Evolutionary conservation across 2,329 filamentous ascomycete species (phyloP).

Genomic region (Dendryphion nanum): DNA sequence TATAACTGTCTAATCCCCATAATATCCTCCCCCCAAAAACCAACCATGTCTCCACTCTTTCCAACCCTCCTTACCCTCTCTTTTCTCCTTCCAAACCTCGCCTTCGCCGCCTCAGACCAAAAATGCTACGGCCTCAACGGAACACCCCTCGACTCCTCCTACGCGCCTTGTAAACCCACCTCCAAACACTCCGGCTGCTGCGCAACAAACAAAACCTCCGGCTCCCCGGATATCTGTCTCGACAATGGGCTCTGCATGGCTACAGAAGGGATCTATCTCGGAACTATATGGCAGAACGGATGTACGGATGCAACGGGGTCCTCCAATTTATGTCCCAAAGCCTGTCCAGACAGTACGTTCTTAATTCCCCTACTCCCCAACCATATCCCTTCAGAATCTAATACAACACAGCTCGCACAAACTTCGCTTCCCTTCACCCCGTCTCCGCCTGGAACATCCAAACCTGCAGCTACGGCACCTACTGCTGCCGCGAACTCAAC

Average conservation of each 20-base stretch:
- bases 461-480: conserved; percentile 33
- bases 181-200: conserved; percentile 33
- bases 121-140: conserved; percentile 33
- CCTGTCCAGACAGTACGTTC: conserved; percentile 29
- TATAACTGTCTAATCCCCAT: conserved; percentile 1
- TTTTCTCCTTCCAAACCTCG: conserved; percentile 10
- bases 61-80: conserved; percentile 11
- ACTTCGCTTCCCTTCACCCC: conserved; percentile 14
- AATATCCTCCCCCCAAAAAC: neutral
- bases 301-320: conserved; percentile 35
- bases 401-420: conserved; percentile 6
- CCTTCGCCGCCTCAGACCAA: conserved; percentile 16
- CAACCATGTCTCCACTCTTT: conserved; percentile 4
- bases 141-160: conserved; percentile 24
- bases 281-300: conserved; percentile 33
- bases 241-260: conserved; percentile 36
- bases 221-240: conserved; percentile 28
- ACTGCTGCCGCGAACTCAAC: conserved; percentile 30
- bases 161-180: conserved; percentile 27
- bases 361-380: too few relatives aligned
- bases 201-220: conserved; percentile 21
- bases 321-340: conserved; percentile 26
- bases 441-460: conserved; percentile 34
- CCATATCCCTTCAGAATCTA: conserved; percentile 1
- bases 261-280: conserved; percentile 24